Conservation (phyloP, 352 stramenopile genomes). For the Globisporangium polare region DNA sequence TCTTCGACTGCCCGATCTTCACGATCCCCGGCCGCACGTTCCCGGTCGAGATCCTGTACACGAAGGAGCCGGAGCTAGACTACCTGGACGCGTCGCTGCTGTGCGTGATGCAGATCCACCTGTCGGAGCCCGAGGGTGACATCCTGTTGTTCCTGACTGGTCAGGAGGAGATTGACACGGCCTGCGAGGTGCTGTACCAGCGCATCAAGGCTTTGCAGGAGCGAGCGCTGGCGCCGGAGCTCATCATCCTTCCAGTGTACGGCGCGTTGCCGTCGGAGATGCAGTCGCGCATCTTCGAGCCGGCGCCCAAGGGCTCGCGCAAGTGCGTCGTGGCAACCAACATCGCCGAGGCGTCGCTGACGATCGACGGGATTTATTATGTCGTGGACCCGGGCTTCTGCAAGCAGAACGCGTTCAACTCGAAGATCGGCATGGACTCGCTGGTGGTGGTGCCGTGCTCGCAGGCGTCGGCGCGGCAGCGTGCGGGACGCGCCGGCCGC, state of each 20-base stretch:
- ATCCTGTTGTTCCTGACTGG: constrained; percentile 99
- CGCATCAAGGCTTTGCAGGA: constrained; percentile 96
- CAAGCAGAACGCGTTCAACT: constrained; percentile 99
- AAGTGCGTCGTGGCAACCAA: constrained; percentile 99
- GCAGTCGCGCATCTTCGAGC: constrained; percentile 99
- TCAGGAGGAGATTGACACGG: constrained; percentile 99
- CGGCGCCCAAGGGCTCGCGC: constrained; percentile 90
- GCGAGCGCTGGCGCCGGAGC: constrained; percentile 91
- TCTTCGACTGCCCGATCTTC: constrained; percentile 98
- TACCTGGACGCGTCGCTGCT: constrained; percentile 98
- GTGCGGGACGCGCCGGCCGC: constrained; percentile 95
- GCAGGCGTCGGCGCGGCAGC: constrained; percentile 96
- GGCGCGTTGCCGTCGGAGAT: constrained; percentile 97
- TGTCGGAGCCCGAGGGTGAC: constrained; percentile 97
- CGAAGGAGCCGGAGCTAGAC: constrained; percentile 97
- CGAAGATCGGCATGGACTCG: constrained; percentile 99
- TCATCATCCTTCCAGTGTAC: constrained; percentile 99
- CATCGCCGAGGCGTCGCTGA: constrained; percentile 99
- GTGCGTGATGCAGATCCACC: constrained; percentile 99
- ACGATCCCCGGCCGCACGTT: constrained; percentile 98
- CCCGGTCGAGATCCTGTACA: constrained; percentile 98
- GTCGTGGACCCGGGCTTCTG: constrained; percentile 94
- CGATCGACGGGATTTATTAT: constrained; percentile 98
- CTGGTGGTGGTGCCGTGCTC: constrained; percentile 99
- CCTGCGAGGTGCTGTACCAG: constrained; percentile 97